phyloP scores from a whole-genome alignment of 805 yeast genomes.

The Cephaloascus albidus region DNA sequence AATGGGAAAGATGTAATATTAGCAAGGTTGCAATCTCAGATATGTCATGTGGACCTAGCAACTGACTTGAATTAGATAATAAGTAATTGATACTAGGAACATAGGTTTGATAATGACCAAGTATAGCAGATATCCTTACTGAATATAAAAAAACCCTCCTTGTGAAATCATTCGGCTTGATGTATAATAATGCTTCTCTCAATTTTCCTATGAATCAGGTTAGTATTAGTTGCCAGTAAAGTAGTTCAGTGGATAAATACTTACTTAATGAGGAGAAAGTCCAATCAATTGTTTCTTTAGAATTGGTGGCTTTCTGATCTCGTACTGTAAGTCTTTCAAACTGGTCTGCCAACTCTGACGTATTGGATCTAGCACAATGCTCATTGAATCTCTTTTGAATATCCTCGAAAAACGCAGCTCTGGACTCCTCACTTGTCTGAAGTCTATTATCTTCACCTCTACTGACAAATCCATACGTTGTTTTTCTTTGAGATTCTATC shows the following conservation, averaged over 20 bases:
- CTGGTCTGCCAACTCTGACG: too few species aligned
- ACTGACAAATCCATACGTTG: constrained; percentile 44
- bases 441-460: constrained; percentile 48
- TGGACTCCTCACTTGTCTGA: constrained; percentile 30
- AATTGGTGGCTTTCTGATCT: not conserved
- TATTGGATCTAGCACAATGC: constrained; percentile 21
- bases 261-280: not conserved
- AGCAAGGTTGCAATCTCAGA: constrained; percentile 31
- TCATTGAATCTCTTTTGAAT: constrained; percentile 20
- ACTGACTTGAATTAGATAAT: constrained; percentile 14
- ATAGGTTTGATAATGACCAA: constrained; percentile 44
- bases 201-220: constrained; percentile 28
- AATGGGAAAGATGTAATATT: constrained; percentile 36
- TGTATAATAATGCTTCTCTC: constrained; percentile 43
- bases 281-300: not conserved
- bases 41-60: constrained; percentile 19
- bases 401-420: constrained; percentile 27
- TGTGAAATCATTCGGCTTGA: constrained; percentile 25
- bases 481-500: constrained; percentile 9
- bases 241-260: not conserved
- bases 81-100: constrained; percentile 41
- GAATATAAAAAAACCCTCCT: constrained; percentile 40
- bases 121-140: constrained; percentile 30
- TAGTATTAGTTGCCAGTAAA: not conserved
- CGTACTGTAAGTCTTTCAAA: too few species aligned